These are phyloP conservation scores for Acanthamoeba royreba DNA, from an alignment of 208 protist species.

Conservation along the genomic window DNA sequence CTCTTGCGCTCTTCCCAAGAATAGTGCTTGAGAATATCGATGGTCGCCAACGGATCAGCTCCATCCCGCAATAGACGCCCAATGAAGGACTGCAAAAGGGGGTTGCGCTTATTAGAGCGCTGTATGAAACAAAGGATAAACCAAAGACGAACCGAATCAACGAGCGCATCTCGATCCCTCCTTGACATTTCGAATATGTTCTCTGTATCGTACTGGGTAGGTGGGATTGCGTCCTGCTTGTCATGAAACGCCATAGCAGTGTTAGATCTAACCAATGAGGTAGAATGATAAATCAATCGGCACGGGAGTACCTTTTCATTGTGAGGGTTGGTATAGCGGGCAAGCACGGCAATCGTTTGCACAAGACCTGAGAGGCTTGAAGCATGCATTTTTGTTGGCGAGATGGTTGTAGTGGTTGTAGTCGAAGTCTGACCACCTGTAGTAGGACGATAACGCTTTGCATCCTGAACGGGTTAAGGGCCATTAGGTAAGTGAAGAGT, in stretches of 20 bases:
- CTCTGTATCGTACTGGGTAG: background rate
- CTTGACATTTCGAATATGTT: background rate
- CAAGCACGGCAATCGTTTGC: background rate
- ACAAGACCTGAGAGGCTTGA: background rate
- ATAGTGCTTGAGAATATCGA: constrained; percentile 24
- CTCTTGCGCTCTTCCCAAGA: constrained; percentile 26
- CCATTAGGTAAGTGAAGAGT: too few relatives aligned
- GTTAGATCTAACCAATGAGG: too few relatives aligned
- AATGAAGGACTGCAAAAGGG: background rate
- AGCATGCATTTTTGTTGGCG: background rate
- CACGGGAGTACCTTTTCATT: too few relatives aligned
- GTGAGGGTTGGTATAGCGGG: background rate
- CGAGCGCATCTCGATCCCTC: background rate
- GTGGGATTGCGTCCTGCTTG: background rate
- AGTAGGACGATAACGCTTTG: background rate
- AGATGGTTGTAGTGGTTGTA: too few relatives aligned
- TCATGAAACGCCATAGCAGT: too few relatives aligned
- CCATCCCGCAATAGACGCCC: background rate
- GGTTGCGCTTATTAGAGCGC: background rate
- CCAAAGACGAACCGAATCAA: background rate
- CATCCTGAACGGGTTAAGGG: too few relatives aligned
- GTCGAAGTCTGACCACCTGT: background rate
- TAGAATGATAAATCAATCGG: too few relatives aligned
- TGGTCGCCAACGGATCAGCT: background rate
- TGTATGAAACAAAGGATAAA: background rate